These are phyloP conservation scores for Ochromonas danica DNA, from an alignment of 108 stramenopile species.

Conservation along the genomic window DNA sequence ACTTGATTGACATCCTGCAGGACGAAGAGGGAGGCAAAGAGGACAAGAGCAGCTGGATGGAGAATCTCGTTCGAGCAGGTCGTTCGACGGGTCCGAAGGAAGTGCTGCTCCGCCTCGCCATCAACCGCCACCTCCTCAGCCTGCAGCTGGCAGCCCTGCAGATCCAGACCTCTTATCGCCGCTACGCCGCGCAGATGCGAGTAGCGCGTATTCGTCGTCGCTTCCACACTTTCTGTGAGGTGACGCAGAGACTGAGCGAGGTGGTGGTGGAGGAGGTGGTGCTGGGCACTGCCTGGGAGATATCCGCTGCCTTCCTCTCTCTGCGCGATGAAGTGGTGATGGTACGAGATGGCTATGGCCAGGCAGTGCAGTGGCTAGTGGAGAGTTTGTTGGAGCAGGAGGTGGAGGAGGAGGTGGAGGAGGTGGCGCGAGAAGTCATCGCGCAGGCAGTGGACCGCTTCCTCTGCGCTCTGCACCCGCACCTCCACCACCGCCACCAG, in stretches of 20 bases:
- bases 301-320: neutral
- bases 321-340: neutral
- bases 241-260: neutral
- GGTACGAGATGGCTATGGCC: too few species aligned
- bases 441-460: neutral
- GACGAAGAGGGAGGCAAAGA: too few species aligned
- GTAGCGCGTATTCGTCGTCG: neutral
- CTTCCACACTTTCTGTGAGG: neutral
- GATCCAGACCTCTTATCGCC: neutral
- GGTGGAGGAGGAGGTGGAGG: neutral
- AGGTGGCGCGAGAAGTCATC: neutral
- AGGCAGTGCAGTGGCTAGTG: too few species aligned
- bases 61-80: neutral
- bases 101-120: neutral
- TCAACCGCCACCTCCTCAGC: neutral
- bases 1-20: too few species aligned
- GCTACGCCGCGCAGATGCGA: neutral
- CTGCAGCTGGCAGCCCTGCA: neutral
- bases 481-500: neutral
- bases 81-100: neutral
- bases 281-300: neutral
- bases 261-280: neutral
- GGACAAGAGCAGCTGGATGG: too few species aligned
- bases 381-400: neutral
- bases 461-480: neutral